Evolutionary conservation across 108 stramenopile species (phyloP).

Genomic region (Licmophora abbreviata): DNA sequence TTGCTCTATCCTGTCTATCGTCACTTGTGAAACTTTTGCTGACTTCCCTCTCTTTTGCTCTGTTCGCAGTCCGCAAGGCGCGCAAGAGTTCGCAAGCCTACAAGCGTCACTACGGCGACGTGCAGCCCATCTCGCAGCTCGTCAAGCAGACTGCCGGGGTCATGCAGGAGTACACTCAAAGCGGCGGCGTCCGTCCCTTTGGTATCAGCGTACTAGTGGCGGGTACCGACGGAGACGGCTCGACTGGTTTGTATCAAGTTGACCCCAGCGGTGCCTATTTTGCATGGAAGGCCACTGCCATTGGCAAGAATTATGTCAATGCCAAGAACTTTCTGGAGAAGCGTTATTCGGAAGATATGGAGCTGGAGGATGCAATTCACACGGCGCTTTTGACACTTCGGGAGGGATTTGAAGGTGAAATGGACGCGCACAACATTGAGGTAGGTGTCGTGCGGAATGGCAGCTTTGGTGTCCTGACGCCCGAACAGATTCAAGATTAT

Average conservation of each 20-base stretch:
- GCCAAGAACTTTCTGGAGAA: slow-evolving; percentile 99
- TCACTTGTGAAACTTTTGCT: no score
- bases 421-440: slow-evolving; percentile 97
- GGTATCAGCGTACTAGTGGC: slow-evolving; percentile 93
- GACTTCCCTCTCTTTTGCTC: no score
- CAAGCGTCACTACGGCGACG: slow-evolving; percentile 82
- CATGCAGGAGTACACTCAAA: slow-evolving; percentile 98
- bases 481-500: slow-evolving; percentile 98
- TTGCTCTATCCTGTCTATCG: not conserved
- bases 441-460: slow-evolving; percentile 92
- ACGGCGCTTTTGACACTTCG: slow-evolving; percentile 95
- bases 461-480: slow-evolving; percentile 90
- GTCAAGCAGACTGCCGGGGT: slow-evolving; percentile 89
- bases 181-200: slow-evolving; percentile 97
- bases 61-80: slow-evolving; percentile 89
- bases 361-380: slow-evolving; percentile 99
- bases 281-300: slow-evolving; percentile 99
- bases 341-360: slow-evolving; percentile 92
- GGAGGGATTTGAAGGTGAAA: slow-evolving; percentile 99
- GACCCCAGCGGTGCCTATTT: slow-evolving; percentile 98
- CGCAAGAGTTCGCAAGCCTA: slow-evolving; percentile 94
- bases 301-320: slow-evolving; percentile 97
- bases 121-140: slow-evolving; percentile 88
- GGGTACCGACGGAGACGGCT: slow-evolving; percentile 91
- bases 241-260: slow-evolving; percentile 86